Conservation (phyloP, 2,329 filamentous ascomycete species). For the Stylonectria norvegica region DNA sequence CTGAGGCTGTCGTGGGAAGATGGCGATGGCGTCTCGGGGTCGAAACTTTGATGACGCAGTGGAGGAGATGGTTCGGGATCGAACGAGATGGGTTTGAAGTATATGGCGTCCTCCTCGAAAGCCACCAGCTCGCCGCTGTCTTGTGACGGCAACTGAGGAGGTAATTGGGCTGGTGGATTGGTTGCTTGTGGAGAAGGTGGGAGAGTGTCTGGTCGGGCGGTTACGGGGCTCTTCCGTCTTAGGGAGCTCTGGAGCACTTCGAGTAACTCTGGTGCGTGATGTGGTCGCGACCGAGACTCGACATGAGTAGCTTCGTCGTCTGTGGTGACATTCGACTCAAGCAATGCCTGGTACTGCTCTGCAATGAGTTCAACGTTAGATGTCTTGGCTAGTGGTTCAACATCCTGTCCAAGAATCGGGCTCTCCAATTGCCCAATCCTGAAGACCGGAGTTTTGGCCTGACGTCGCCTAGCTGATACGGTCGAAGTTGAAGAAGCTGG, state of each 20-base stretch:
- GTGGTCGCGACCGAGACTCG: conserved; percentile 19
- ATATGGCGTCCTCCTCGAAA: conserved; percentile 45
- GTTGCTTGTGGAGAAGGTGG: neutral
- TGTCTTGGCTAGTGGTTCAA: conserved; percentile 30
- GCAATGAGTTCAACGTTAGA: conserved; percentile 48
- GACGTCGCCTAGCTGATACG: conserved; percentile 37
- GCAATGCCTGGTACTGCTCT: conserved; percentile 47
- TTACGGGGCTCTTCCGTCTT: conserved; percentile 8
- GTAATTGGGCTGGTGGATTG: conserved; percentile 7
- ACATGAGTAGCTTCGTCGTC: conserved; percentile 33
- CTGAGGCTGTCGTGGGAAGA: conserved; percentile 36
- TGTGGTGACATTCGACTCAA: conserved; percentile 36
- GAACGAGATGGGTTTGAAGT: conserved; percentile 45
- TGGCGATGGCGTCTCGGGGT: conserved; percentile 12
- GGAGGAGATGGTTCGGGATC: conserved; percentile 33
- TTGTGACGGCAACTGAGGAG: conserved; percentile 34
- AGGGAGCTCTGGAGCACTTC: conserved; percentile 13
- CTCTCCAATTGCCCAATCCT: conserved; percentile 49
- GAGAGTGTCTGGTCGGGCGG: conserved; percentile 6
- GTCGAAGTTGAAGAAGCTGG: conserved; percentile 35
- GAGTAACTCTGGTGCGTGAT: conserved; percentile 11
- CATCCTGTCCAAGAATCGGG: conserved; percentile 21
- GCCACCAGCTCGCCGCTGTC: conserved; percentile 46
- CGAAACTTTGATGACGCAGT: conserved; percentile 10
- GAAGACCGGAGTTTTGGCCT: conserved; percentile 51